phyloP scores from a whole-genome alignment of 164 flowering plant species.

The Nymphaea thermarum region DNA sequence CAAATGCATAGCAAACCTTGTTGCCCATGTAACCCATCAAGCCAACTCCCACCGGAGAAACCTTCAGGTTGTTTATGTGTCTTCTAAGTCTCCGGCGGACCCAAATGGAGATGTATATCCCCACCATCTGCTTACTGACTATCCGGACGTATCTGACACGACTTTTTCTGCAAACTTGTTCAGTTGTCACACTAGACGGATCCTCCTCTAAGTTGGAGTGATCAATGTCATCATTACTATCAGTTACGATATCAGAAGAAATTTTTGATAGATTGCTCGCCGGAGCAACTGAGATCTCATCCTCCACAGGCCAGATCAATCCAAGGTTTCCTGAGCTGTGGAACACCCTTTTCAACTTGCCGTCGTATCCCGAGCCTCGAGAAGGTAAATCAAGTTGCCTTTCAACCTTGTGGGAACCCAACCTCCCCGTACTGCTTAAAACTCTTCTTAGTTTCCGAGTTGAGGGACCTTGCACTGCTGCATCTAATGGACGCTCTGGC shows the following conservation, averaged over 20 bases:
- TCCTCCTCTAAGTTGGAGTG: constrained; percentile 17
- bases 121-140: constrained; percentile 97
- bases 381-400: constrained; percentile 19
- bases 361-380: constrained; percentile 11
- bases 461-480: constrained; percentile 30
- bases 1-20: constrained; percentile 38
- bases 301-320: constrained; percentile 22
- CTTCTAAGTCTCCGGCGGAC: constrained; percentile 70
- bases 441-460: constrained; percentile 50
- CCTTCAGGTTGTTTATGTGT: constrained; percentile 72
- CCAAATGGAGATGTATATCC: constrained; percentile 89
- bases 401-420: constrained; percentile 39
- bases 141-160: constrained; percentile 47
- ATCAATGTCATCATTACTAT: constrained; percentile 5
- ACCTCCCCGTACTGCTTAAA: constrained; percentile 53
- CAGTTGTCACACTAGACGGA: constrained; percentile 8
- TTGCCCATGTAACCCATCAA: constrained; percentile 99
- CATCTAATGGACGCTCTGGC: constrained; percentile 63
- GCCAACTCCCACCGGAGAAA: constrained; percentile 92
- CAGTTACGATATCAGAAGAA: neutral
- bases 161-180: constrained; percentile 10
- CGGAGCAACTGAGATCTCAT: constrained; percentile 9
- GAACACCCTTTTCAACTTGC: constrained; percentile 32
- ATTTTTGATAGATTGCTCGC: neutral
- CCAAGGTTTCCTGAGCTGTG: constrained; percentile 49